Evolutionary conservation across 2,329 filamentous ascomycete genomes (phyloP).

Genomic region (Fulvia fulva): DNA sequence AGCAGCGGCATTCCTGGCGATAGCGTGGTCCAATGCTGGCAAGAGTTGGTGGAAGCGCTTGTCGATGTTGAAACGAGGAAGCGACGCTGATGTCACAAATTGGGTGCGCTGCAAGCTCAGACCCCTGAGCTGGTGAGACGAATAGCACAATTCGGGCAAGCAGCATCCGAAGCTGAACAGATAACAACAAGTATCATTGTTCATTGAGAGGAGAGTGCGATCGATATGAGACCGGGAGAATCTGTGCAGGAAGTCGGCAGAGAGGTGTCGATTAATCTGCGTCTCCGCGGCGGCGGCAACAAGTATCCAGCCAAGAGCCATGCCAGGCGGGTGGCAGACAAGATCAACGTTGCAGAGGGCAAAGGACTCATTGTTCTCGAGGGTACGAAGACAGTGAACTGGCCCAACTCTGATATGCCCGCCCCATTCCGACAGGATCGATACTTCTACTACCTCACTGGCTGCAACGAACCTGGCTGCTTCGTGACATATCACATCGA

Average conservation of each 20-base stretch:
- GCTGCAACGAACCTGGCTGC: conserved; percentile 75
- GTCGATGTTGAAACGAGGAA: not conserved
- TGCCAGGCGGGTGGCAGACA: conserved; percentile 72
- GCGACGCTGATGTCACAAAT: not conserved
- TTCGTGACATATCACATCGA: conserved; percentile 77
- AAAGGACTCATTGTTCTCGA: conserved; percentile 79
- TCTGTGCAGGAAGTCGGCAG: not conserved
- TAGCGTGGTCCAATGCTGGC: not conserved
- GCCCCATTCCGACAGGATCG: conserved; percentile 74
- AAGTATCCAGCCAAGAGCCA: conserved; percentile 83
- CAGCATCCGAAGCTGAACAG: not conserved
- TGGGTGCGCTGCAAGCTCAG: not conserved
- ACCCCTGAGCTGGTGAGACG: not conserved
- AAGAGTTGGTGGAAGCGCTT: not conserved
- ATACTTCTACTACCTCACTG: conserved; percentile 92
- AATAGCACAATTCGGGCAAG: not conserved
- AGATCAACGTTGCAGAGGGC: conserved; percentile 62
- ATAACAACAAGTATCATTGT: not conserved
- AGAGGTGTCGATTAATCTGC: not conserved
- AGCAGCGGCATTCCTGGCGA: not conserved
- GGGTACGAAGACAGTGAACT: conserved; percentile 40
- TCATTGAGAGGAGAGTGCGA: not conserved
- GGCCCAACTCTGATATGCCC: conserved; percentile 72
- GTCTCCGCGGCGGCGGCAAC: conserved; percentile 8
- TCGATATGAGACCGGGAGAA: not conserved